Base-by-base conservation (phyloP, 495 filamentous ascomycete species). In the Xylaria acuta region DNA sequence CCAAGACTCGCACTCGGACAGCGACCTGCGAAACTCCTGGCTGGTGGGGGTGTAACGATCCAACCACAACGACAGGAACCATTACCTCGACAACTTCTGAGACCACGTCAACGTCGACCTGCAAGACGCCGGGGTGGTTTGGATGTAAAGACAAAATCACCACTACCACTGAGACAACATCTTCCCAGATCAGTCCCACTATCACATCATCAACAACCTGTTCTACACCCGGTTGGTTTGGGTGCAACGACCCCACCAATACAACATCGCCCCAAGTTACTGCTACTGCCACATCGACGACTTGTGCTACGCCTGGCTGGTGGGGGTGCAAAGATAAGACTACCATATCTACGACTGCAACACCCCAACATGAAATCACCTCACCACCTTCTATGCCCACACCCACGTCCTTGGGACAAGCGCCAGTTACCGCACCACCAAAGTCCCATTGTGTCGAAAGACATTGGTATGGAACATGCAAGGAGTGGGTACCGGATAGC, bases 1-100 rank as follows among this genome's bases (percentile, higher is more conserved):
- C 86, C 22, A 88, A 87, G 70, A 92, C 87, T 9, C 85, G 87
- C 66, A 94, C 91, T 4, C 86, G 92, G 56, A 97, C 94, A 0
- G 88, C 90, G 59, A 97, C 93, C 0, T 97, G 94, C 82, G 88
- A 95, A 77, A 97, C 94, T 3, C 94, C 94, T 59, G 94, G 94
- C 40, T 93, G 91, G 91, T 93, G 89, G 88, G 91, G 90, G 22
- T 93, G 91, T 80, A 78, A 91, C 66, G 91, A 93, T 73, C 86
- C 91, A 79, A 81, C 82, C 47, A 85, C 79, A 1, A 82, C 80
- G n/a, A 88, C 83, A 3, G 84, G 76, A 11, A 78, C 74, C 4
- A 76, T 79, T 40, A 82, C 82, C n/a, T 82, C 85, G 12, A 81
- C 83, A 34, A 85, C 84, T 22, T 78, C 78, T 11, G 79, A 79